Evolutionary conservation across 495 filamentous ascomycete species (phyloP).

Genomic region (Glutinoglossum americanum): DNA sequence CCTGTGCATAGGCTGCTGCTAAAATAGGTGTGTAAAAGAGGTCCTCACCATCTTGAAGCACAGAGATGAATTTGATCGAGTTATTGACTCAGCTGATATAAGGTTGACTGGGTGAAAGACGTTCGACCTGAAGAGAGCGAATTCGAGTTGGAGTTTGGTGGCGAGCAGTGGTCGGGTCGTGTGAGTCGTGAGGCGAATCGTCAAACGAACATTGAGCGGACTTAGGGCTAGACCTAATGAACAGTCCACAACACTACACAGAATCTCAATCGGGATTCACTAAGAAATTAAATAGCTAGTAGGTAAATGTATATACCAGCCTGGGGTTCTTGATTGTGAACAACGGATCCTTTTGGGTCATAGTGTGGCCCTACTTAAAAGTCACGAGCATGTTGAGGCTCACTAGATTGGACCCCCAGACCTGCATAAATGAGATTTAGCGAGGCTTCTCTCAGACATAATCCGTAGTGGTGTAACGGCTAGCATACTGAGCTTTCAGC

Average conservation of each 20-base stretch:
- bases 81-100: neutral
- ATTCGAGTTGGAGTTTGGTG: neutral
- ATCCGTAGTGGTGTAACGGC: neutral
- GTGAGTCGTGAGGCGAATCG: neutral
- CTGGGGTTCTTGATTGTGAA: no score
- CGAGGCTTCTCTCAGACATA: neutral
- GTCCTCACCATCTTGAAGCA: neutral
- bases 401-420: no score
- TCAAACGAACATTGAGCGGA: neutral
- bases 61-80: neutral
- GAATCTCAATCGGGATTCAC: neutral
- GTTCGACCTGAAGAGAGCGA: neutral
- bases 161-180: neutral
- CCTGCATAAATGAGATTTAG: neutral
- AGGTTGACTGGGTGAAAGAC: neutral
- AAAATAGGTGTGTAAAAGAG: neutral
- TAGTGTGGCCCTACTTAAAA: no score
- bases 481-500: conserved; percentile 1
- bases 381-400: no score
- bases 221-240: neutral
- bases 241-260: neutral
- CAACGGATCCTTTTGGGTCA: no score
- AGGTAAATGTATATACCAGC: neutral
- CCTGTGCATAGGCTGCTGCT: neutral
- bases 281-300: neutral